These are phyloP conservation scores for Plasmodium gonderi DNA, from an alignment of 169 alveolate species.

Conservation along the genomic window DNA sequence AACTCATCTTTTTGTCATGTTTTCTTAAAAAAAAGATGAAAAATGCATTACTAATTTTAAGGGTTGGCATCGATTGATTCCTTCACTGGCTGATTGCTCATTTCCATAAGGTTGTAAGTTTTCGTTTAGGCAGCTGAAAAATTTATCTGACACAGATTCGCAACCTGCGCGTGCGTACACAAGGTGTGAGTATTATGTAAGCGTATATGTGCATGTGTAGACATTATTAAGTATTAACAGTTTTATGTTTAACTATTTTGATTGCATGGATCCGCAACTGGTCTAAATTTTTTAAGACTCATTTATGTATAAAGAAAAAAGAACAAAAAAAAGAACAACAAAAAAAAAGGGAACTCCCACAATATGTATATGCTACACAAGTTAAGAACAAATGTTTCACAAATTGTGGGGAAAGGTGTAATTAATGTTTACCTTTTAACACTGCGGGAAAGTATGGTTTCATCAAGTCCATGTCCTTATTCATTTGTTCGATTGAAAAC, in stretches of 20 bases:
- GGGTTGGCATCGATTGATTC: constrained; percentile 10
- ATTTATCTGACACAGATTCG: constrained; percentile 26
- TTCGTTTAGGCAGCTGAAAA: constrained; percentile 44
- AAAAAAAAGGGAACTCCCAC: background rate
- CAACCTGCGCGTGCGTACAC: constrained; percentile 5
- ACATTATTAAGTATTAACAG: background rate
- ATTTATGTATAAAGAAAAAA: background rate
- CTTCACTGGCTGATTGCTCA: background rate
- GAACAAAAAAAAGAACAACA: background rate
- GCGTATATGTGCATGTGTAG: background rate
- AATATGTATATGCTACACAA: background rate
- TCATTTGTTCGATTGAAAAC: background rate
- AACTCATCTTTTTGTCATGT: background rate
- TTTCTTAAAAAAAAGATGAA: background rate
- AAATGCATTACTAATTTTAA: constrained; percentile 18
- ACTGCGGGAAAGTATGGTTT: constrained; percentile 57
- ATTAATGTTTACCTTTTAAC: constrained; percentile 16
- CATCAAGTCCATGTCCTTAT: constrained; percentile 20
- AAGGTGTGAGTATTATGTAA: background rate
- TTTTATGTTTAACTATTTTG: background rate
- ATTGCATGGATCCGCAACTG: background rate
- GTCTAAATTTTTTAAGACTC: background rate
- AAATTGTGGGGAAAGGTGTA: background rate
- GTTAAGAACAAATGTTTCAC: background rate
- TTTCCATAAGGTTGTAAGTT: constrained; percentile 45